Evolutionary conservation across 1,284 basidiomycete species (phyloP).

Genomic region (Hemileia vastatrix): DNA sequence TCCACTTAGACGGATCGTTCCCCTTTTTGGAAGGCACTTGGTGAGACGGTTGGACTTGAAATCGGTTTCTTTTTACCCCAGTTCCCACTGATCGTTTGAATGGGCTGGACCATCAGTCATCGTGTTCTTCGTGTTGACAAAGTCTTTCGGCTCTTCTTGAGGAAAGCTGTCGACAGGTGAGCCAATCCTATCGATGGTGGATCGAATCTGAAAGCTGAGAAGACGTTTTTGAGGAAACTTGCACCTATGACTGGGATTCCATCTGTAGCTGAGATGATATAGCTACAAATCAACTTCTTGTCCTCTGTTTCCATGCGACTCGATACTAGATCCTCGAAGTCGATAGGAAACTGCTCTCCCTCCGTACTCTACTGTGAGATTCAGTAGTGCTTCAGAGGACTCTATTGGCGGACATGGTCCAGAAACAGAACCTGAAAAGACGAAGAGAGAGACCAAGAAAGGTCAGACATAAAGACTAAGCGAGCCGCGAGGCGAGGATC

Average conservation of each 20-base stretch:
- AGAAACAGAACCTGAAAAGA: not conserved
- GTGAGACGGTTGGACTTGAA: not conserved
- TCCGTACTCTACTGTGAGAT: no score
- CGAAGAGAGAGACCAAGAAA: not conserved
- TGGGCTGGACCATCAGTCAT: not conserved
- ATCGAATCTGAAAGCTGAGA: not conserved
- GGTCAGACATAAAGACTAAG: not conserved
- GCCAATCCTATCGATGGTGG: not conserved
- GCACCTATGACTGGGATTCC: not conserved
- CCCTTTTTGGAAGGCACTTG: not conserved
- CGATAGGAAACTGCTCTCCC: no score
- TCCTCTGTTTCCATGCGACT: no score
- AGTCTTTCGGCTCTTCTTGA: not conserved
- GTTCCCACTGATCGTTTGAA: not conserved
- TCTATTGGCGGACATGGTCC: no score
- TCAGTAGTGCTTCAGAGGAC: no score
- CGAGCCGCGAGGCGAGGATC: no score
- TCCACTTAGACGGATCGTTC: not conserved
- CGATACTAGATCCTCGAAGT: no score
- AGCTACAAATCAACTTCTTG: not conserved
- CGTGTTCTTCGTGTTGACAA: not conserved
- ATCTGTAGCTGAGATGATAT: not conserved
- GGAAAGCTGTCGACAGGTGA: not conserved
- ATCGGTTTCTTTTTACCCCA: not conserved
- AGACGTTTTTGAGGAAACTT: not conserved